Evolutionary conservation across 2,329 filamentous ascomycete genomes (phyloP), one percentile per base, ranked within the genome.

Genomic region (Pseudopyrenochaeta lycopersici): DNA sequence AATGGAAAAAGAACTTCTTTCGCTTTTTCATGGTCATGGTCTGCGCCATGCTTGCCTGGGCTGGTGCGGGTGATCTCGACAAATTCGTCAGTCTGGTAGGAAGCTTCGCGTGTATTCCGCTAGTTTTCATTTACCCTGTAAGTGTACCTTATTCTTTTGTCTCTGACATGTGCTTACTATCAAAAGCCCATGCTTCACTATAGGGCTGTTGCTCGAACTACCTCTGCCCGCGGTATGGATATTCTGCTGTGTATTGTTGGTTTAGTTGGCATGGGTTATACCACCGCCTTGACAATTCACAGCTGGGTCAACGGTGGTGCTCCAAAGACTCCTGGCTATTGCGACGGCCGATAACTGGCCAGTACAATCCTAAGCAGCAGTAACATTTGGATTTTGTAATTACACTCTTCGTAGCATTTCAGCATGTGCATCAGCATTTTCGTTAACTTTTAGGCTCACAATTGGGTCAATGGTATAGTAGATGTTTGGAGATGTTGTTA

Each of bases 1-100:
- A 99, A 81, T 99, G 95, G 95, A 91, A 98, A 83, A 99, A 99
- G 87, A 99, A 99, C 67, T 81, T 90, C 30, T 99, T 97, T 81
- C 89, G 95, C 49, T 99, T 98, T 82, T 88, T 94, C 71, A 87
- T 97, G 58, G 95, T 98, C 45, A 85, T 91, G 68, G 77, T 95
- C 20, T 98, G 95, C 70, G 90, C 93, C 0, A 78, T 88, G 53
- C 90, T 99, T 62, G 94, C 94, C 1, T 99, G 92, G 92, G 88
- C 89, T 39, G 95, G 95, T 57, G 94, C 95, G 2, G 90, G 92
- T 63, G 89, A 98, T 77, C 80, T 99, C 49, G 95, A 99, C 80
- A 98, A 98, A 77, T 99, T 99, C 75, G 96, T 99, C 29, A 90
- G 92, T 18, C 83, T 99, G 33, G 93, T 99, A 17, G 95, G 95